Conservation (phyloP, 176 grass and related monocot genomes). For the Bolboschoenus planiculmis region DNA sequence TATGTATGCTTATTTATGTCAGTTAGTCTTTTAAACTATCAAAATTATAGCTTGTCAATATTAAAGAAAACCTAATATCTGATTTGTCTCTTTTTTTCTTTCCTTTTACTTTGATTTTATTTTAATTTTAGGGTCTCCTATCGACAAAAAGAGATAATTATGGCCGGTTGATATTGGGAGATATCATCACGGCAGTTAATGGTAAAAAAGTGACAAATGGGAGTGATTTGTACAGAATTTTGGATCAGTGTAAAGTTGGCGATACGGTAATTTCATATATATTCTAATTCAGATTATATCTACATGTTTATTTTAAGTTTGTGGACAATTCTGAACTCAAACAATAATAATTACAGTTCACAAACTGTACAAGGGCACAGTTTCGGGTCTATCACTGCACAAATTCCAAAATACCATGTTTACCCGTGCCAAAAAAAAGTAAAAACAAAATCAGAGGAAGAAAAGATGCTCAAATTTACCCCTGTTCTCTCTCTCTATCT, state of each 20-base stretch:
- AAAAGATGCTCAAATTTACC: not conserved
- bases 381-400: not conserved
- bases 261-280: conserved; percentile 51
- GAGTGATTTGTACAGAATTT: conserved; percentile 84
- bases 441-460: not conserved
- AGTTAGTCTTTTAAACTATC: not conserved
- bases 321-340: not conserved
- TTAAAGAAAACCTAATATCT: conserved; percentile 16
- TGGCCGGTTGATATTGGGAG: conserved; percentile 77
- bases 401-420: not conserved
- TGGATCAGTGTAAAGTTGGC: conserved; percentile 99
- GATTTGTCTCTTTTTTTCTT: not conserved
- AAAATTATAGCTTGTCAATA: not conserved
- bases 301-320: not conserved
- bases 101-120: conserved; percentile 7
- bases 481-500: not conserved
- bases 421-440: not conserved
- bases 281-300: not conserved
- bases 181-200: conserved; percentile 94
- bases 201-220: conserved; percentile 81
- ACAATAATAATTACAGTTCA: not conserved
- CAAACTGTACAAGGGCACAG: not conserved
- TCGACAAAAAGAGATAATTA: conserved; percentile 85
- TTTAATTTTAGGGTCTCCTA: conserved; percentile 54
- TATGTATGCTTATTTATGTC: not conserved